These are phyloP conservation scores for Malus sylvestris DNA, from an alignment of 306 rosid genomes.

Conservation along the genomic window DNA sequence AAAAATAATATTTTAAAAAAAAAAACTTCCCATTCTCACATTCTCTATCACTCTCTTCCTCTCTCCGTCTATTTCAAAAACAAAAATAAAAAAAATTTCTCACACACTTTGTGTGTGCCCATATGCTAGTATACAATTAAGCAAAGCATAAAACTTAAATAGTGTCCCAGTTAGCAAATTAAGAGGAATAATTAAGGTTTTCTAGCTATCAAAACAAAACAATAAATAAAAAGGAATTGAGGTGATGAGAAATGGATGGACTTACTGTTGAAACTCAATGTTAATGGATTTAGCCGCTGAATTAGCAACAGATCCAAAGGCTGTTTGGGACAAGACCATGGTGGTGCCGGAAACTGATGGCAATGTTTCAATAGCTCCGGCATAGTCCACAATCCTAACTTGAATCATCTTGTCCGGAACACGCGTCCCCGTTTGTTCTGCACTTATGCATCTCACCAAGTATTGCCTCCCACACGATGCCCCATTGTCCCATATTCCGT, in stretches of 20 bases:
- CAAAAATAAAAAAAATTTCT: too few relatives aligned
- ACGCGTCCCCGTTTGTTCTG: constrained; percentile 45
- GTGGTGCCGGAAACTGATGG: constrained; percentile 33
- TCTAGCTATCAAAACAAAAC: neutral
- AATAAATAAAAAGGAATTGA: neutral
- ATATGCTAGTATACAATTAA: too few relatives aligned
- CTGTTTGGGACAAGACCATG: constrained; percentile 49
- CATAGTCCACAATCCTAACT: constrained; percentile 52
- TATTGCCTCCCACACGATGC: constrained; percentile 86
- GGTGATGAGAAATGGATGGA: neutral
- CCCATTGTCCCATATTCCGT: constrained; percentile 81
- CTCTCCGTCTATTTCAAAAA: too few relatives aligned
- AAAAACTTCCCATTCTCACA: too few relatives aligned
- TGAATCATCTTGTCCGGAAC: constrained; percentile 44
- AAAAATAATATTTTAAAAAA: too few relatives aligned
- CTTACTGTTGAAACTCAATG: constrained; percentile 70
- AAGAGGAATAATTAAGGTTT: neutral
- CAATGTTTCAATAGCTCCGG: neutral
- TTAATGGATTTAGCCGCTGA: constrained; percentile 29
- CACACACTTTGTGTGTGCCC: too few relatives aligned
- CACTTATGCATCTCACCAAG: constrained; percentile 68
- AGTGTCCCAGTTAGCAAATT: neutral
- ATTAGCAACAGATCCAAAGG: constrained; percentile 48
- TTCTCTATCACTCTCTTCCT: too few relatives aligned
- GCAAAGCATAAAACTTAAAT: neutral